Conservation (phyloP, 257 asterid species). For the Jacaranda mimosifolia region DNA sequence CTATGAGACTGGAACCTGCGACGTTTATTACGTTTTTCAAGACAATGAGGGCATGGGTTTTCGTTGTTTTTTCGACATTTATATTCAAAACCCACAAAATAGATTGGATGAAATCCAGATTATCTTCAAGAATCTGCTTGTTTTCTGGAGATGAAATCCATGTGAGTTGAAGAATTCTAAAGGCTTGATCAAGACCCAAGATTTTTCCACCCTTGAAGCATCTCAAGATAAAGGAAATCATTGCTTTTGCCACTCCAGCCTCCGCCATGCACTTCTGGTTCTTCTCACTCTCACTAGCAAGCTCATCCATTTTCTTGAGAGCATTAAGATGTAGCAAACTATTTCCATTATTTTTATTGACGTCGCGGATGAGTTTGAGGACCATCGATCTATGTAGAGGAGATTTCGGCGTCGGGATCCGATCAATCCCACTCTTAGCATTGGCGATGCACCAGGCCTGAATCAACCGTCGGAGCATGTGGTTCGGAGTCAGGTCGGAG, state of each 20-base stretch:
- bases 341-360: constrained; percentile 16
- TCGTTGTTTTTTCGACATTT: constrained; percentile 30
- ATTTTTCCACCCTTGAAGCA: constrained; percentile 43
- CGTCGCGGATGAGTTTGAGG: constrained; percentile 59
- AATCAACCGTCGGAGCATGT: constrained; percentile 81
- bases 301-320: constrained; percentile 56
- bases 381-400: constrained; percentile 54
- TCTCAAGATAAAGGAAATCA: constrained; percentile 51
- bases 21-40: constrained; percentile 47
- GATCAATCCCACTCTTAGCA: constrained; percentile 66
- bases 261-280: constrained; percentile 68
- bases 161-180: constrained; percentile 56
- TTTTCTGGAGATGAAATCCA: constrained; percentile 62
- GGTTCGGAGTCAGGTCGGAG: constrained; percentile 81
- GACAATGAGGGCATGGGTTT: constrained; percentile 49
- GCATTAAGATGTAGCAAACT: constrained; percentile 26
- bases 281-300: constrained; percentile 56
- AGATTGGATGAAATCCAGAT: constrained; percentile 50
- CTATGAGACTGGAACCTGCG: constrained; percentile 37
- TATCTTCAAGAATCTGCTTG: constrained; percentile 49
- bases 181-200: constrained; percentile 57
- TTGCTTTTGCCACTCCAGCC: constrained; percentile 58
- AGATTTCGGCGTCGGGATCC: constrained; percentile 79
- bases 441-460: constrained; percentile 86
- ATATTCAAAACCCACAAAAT: constrained; percentile 55